Evolutionary conservation across 2,329 filamentous ascomycete species (phyloP), one percentile per base, ranked within the genome.

Genomic region (Alternaria infectoria): DNA sequence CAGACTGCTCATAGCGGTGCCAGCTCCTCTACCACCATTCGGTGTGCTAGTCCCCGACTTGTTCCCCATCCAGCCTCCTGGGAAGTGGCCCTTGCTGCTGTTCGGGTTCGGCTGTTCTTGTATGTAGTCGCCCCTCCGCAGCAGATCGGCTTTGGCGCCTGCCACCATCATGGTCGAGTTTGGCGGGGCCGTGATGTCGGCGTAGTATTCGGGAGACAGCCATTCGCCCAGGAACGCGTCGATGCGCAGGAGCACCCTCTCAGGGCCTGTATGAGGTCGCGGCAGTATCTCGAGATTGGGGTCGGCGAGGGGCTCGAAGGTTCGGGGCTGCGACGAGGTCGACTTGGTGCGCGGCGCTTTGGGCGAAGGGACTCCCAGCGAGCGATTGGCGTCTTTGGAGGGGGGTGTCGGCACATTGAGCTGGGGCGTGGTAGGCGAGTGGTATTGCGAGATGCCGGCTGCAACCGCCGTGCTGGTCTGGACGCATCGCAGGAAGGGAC

Each of bases 151-250:
- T 80, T 97, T 98, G 28, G 96, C 95, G 44, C 89, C 88, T 25
- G 92, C 91, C 3, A 98, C 85, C 93, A 99, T 96, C 81, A 96
- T 87, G 5, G 90, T 88, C 4, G 93, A 95, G 46, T 89, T 88
- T 0, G 96, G 96, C 11, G 96, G 96, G 4, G 93, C 92, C 0
- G 92, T 95, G 68, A 97, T 97, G 56, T 91, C 87, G 66, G 97
- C 93, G 74, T 95, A 99, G 79, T 99, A 99, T 75, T 94, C 91
- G 1, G 93, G 93, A 2, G 91, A 92, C 28, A 98, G 85, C 96
- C 96, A 99, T 84, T 99, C 96, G 52, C 96, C 95, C 0, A 99
- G 85, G 75, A 96, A 97, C 0, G 94, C 91, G 80, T 99, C 96
- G 6, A 99, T 86, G 1, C 96, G 91, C 51, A 99, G 81, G 10